A percentile compares a stretch with the other conserved stretches of the same genome.
phyloP scores from a whole-genome alignment of 176 grass and related monocot genomes.

The Zoysia pacifica region DNA sequence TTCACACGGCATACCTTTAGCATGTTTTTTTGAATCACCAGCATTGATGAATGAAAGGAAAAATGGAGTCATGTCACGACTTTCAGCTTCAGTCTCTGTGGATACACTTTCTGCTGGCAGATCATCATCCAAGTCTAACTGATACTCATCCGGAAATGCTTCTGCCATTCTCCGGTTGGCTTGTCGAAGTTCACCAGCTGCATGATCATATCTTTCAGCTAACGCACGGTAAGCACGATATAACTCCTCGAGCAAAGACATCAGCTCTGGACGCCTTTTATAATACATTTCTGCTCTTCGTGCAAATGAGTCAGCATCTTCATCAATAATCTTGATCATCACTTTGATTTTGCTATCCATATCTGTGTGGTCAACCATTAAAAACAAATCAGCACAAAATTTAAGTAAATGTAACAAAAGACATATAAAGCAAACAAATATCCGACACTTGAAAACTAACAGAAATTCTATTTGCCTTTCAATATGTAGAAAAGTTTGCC shows the following conservation, averaged over 20 bases:
- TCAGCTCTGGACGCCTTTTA: constrained; percentile 81
- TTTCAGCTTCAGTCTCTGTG: constrained; percentile 42
- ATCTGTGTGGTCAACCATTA: constrained; percentile 47
- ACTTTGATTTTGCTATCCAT: constrained; percentile 87
- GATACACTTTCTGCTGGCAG: constrained; percentile 51
- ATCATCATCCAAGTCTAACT: constrained; percentile 76
- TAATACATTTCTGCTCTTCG: constrained; percentile 98
- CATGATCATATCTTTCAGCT: constrained; percentile 93
- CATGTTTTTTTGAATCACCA: constrained; percentile 53
- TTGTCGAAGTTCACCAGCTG: constrained; percentile 79
- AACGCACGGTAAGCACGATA: constrained; percentile 93
- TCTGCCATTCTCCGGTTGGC: constrained; percentile 88
- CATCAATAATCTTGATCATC: constrained; percentile 98
- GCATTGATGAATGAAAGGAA: constrained; percentile 55
- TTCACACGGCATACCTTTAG: constrained; percentile 50
- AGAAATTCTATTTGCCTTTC: constrained; percentile 3
- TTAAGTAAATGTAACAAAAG: constrained; percentile 14
- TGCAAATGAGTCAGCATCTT: constrained; percentile 98
- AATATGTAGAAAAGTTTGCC: background rate
- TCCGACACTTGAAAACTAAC: background rate
- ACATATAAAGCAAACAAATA: constrained; percentile 16
- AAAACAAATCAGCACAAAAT: constrained; percentile 26
- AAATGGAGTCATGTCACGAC: constrained; percentile 57
- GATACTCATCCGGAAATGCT: constrained; percentile 83
- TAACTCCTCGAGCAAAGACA: constrained; percentile 90